A percentile compares a stretch with the other conserved stretches of the same genome.
phyloP scores from a whole-genome alignment of 2,329 filamentous ascomycete species.

The Leptodontidium sp. region DNA sequence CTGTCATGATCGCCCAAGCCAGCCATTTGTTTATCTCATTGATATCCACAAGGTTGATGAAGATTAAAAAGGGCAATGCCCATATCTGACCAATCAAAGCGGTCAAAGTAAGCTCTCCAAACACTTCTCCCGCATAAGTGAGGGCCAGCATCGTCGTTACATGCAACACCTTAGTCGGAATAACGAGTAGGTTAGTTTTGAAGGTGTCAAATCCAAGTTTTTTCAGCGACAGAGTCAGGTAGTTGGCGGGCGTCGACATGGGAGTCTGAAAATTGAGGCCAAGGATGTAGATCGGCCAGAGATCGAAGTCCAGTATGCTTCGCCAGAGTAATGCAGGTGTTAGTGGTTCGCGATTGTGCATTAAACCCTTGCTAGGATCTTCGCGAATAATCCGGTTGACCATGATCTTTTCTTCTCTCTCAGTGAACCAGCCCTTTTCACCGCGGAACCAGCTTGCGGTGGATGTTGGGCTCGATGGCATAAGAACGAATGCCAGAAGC shows the following conservation, averaged over 20 bases:
- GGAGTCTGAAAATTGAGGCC: slow-evolving; percentile 61
- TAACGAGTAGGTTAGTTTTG: slow-evolving; percentile 68
- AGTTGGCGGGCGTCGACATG: slow-evolving; percentile 55
- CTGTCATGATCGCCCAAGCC: slow-evolving; percentile 52
- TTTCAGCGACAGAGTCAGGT: slow-evolving; percentile 66
- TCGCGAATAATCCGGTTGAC: slow-evolving; percentile 65
- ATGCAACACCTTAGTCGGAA: slow-evolving; percentile 61
- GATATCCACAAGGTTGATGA: slow-evolving; percentile 50
- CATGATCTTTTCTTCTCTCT: slow-evolving; percentile 66
- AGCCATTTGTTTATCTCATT: slow-evolving; percentile 52
- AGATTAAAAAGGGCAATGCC: slow-evolving; percentile 65
- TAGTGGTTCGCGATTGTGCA: slow-evolving; percentile 61
- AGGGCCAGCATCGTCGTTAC: slow-evolving; percentile 51
- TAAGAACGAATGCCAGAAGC: slow-evolving; percentile 36
- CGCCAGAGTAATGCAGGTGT: slow-evolving; percentile 55
- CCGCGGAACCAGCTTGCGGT: slow-evolving; percentile 62
- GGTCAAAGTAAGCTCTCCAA: slow-evolving; percentile 59
- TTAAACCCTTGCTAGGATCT: slow-evolving; percentile 56
- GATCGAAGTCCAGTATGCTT: slow-evolving; percentile 59
- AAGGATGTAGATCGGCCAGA: slow-evolving; percentile 60
- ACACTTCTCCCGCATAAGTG: slow-evolving; percentile 53
- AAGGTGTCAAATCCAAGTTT: slow-evolving; percentile 67
- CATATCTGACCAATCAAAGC: slow-evolving; percentile 62
- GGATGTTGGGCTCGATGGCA: slow-evolving; percentile 41
- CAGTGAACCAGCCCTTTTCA: slow-evolving; percentile 67